Base-by-base conservation (phyloP, 768 basidiomycete species). In the Multifurca ochricompacta region DNA sequence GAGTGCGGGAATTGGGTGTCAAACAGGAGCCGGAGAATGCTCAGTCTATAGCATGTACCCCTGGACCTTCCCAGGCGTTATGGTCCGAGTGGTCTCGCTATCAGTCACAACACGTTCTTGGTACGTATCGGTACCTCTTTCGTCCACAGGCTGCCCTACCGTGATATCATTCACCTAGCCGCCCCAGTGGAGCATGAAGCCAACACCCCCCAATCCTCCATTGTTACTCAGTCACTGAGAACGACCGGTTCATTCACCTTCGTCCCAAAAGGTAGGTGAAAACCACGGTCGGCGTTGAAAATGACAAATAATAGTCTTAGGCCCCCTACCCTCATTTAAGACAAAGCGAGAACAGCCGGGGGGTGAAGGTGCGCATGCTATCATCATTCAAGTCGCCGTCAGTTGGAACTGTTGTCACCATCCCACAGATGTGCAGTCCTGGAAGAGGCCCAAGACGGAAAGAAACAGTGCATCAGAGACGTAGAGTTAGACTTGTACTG, bases 361-460 rank as follows among this genome's bases (percentile, higher is more conserved):
- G 27, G 40, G 2, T 37, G 44, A 57, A 36, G 49, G 58, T 57
- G 47, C 37, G 48, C 32, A 8, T 34, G n/a, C 16, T 23, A 18
- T 42, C 9, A 31, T 23, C 11, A 2, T 37, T n/a, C 30, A 51
- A n/a, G 18, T 6, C 31, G 34, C 27, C 14, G 19, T 19, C 11
- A 21, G 19, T 19, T n/a, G 28, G 6, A 5, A 51, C 37, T 45
- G 31, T 14, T 16, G 10, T 28, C 27, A 51, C 23, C 23, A 41
- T 32, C 23, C 25, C 45, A 18, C 28, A 57, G 56, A 42, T n/a
- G 23, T 28, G 16, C 51, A 31, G 28, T 40, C 45, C 9, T 42
- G 56, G 56, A 57, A 57, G 39, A 34, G 51, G 40, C 34, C 39
- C 6, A 57, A 37, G 49, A 41, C 50, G 10, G 50, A 48, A 27